Conservation (phyloP, 2,329 filamentous ascomycete species). For the Colletotrichum ledebouriae region DNA sequence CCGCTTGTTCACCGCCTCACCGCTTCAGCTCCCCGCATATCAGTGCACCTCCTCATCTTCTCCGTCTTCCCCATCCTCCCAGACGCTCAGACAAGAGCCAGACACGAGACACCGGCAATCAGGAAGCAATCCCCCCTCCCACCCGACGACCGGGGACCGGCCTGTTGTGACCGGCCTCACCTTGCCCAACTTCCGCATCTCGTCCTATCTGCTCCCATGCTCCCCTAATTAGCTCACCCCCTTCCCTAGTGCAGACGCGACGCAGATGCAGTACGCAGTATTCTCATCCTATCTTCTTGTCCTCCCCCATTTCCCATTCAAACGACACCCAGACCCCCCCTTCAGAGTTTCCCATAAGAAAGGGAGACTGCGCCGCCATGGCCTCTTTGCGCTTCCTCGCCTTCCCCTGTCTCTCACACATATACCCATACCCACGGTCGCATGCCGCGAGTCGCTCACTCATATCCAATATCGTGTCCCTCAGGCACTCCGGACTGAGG, state of each 20-base stretch:
- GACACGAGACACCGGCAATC: constrained; percentile 42
- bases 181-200: constrained; percentile 38
- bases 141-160: constrained; percentile 38
- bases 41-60: constrained; percentile 39
- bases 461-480: constrained; percentile 7
- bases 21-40: constrained; percentile 39
- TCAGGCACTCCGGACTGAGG: background rate
- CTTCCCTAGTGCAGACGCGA: constrained; percentile 1
- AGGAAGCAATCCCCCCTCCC: constrained; percentile 31
- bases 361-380: constrained; percentile 37
- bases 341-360: constrained; percentile 37
- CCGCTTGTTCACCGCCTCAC: constrained; percentile 43
- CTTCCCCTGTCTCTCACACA: constrained; percentile 23
- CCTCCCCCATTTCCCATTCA: constrained; percentile 15
- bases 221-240: constrained; percentile 34
- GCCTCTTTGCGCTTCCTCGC: constrained; percentile 27
- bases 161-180: constrained; percentile 39
- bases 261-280: background rate
- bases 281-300: constrained; percentile 3
- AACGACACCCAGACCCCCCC: constrained; percentile 30
- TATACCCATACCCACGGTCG: constrained; percentile 33
- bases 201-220: constrained; percentile 21
- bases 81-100: constrained; percentile 35
- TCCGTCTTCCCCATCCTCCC: constrained; percentile 37
- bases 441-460: constrained; percentile 30